Percentiles rank a stretch among this genome's conserved stretches.
Conservation (phyloP, 2,329 filamentous ascomycete species). For the Stachybotrys chartarum region DNA sequence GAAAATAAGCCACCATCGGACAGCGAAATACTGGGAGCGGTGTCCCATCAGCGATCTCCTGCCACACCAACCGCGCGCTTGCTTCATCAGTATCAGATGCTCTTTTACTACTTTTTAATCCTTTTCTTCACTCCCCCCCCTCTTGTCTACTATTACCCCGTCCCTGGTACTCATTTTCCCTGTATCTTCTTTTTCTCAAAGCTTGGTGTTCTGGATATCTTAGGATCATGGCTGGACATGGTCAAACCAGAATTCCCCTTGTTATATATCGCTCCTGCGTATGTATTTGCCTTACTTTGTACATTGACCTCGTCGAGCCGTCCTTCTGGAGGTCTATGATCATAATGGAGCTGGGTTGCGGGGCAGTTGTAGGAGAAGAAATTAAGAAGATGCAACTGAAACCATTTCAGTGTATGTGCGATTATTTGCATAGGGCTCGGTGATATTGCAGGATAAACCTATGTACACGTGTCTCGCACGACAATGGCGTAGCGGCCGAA, state of each 20-base stretch:
- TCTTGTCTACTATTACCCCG: background rate
- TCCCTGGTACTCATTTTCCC: conserved; percentile 2
- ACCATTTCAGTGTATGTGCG: too few relatives aligned
- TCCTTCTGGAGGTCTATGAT: too few relatives aligned
- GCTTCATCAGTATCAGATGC: conserved; percentile 2
- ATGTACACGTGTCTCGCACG: too few relatives aligned
- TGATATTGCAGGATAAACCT: too few relatives aligned
- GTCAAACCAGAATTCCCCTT: background rate
- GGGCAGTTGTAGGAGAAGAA: too few relatives aligned
- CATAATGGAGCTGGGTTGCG: too few relatives aligned
- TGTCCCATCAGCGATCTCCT: background rate
- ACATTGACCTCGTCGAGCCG: too few relatives aligned
- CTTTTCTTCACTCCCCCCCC: conserved; percentile 1
- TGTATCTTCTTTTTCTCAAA: conserved; percentile 12
- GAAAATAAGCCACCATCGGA: too few relatives aligned
- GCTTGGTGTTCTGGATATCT: conserved; percentile 29
- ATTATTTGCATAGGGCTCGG: too few relatives aligned
- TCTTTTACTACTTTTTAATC: conserved; percentile 4
- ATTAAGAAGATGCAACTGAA: too few relatives aligned
- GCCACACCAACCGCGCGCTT: conserved; percentile 1
- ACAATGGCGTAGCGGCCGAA: too few relatives aligned
- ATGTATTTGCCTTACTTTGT: background rate
- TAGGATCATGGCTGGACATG: background rate
- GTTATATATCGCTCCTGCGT: background rate
- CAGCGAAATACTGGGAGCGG: background rate